phyloP scores from a whole-genome alignment of 768 basidiomycete species.

The Mrakia frigida region DNA sequence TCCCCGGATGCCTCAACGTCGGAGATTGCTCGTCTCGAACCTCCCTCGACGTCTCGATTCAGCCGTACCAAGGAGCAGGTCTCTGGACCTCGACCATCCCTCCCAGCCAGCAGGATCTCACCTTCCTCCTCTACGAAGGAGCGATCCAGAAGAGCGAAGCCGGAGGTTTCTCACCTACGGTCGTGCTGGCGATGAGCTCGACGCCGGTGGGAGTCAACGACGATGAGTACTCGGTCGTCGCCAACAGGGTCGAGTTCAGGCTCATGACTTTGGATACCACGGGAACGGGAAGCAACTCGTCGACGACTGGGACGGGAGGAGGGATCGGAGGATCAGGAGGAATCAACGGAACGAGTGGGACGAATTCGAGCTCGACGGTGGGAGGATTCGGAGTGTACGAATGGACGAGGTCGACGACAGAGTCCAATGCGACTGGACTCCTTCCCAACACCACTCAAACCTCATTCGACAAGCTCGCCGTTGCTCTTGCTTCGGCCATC shows the following conservation, averaged over 20 bases:
- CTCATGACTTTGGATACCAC: constrained; percentile 52
- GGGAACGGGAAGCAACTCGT: constrained; percentile 32
- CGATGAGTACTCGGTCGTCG: constrained; percentile 74
- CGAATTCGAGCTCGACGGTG: constrained; percentile 34
- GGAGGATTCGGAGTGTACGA: constrained; percentile 78
- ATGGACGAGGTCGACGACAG: constrained; percentile 55
- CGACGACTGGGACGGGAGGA: constrained; percentile 35
- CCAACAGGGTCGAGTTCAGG: constrained; percentile 74
- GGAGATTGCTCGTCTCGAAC: constrained; percentile 67
- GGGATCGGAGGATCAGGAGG: constrained; percentile 34
- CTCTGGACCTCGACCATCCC: constrained; percentile 61
- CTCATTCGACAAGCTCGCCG: constrained; percentile 38
- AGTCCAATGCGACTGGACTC: constrained; percentile 57
- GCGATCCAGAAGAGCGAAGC: constrained; percentile 69
- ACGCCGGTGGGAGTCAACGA: constrained; percentile 61
- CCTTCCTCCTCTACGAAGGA: constrained; percentile 63
- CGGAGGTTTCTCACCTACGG: constrained; percentile 60
- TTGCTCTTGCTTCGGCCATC: constrained; percentile 25
- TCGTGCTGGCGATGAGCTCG: constrained; percentile 66
- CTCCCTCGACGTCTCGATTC: constrained; percentile 61
- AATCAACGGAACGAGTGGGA: constrained; percentile 43
- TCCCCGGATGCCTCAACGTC: constrained; percentile 79
- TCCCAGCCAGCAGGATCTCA: constrained; percentile 52
- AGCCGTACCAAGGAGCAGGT: constrained; percentile 61
- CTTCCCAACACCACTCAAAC: constrained; percentile 70